These are phyloP conservation scores for Aspergillus fischeri DNA, from an alignment of 2,329 filamentous ascomycete genomes.

Conservation along the genomic window DNA sequence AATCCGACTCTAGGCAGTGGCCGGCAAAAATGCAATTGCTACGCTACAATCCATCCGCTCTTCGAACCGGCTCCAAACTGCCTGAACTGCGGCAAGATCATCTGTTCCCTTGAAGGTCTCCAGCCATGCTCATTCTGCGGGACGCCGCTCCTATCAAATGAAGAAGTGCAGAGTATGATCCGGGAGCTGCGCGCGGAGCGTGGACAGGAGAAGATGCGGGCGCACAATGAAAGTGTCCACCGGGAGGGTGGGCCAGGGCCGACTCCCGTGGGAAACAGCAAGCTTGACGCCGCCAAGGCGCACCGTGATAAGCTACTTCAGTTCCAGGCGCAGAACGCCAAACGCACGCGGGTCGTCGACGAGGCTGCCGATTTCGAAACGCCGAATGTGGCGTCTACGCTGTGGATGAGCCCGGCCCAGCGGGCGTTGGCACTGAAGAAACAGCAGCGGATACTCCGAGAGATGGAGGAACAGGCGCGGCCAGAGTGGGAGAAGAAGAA, in stretches of 20 bases:
- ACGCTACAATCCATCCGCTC: slow-evolving; percentile 80
- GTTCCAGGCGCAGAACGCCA: slow-evolving; percentile 83
- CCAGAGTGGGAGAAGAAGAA: slow-evolving; percentile 87
- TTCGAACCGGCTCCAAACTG: slow-evolving; percentile 93
- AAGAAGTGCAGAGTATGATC: slow-evolving; percentile 82
- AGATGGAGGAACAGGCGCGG: slow-evolving; percentile 79
- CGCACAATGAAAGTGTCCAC: slow-evolving; percentile 59
- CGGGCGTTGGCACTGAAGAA: slow-evolving; percentile 76
- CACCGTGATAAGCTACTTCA: slow-evolving; percentile 76
- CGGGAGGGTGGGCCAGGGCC: slow-evolving; percentile 32
- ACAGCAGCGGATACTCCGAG: slow-evolving; percentile 76
- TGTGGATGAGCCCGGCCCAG: slow-evolving; percentile 83
- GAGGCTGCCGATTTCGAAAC: slow-evolving; percentile 74
- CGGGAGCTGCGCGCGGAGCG: slow-evolving; percentile 77
- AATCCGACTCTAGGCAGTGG: slow-evolving; percentile 68
- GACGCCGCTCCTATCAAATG: slow-evolving; percentile 63
- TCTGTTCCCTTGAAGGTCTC: slow-evolving; percentile 89
- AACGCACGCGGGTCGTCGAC: slow-evolving; percentile 77
- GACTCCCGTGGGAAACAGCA: slow-evolving; percentile 41
- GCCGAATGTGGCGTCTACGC: slow-evolving; percentile 57
- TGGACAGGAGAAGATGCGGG: slow-evolving; percentile 78
- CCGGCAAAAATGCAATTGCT: slow-evolving; percentile 76
- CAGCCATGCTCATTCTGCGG: slow-evolving; percentile 92
- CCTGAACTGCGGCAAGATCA: slow-evolving; percentile 85
- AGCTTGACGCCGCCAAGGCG: slow-evolving; percentile 65